Evolutionary conservation across 441 rosid genomes (phyloP).

Genomic region (Mallotus repandus): DNA sequence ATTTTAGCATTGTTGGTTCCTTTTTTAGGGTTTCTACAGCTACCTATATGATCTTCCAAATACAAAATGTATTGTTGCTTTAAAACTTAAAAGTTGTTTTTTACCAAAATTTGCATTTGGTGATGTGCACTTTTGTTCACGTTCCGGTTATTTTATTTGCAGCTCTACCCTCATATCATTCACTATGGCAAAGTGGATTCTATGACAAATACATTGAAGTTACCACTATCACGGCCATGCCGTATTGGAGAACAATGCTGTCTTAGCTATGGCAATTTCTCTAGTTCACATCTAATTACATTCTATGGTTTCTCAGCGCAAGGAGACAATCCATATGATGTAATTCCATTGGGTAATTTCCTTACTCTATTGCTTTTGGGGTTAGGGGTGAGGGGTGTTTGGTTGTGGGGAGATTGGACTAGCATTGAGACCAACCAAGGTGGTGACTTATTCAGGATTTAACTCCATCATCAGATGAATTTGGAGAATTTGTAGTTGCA

Average conservation of each 20-base stretch:
- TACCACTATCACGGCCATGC: slow-evolving; percentile 76
- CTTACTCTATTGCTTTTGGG: not conserved
- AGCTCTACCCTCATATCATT: slow-evolving; percentile 74
- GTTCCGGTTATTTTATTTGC: slow-evolving; percentile 23
- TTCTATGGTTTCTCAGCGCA: slow-evolving; percentile 84
- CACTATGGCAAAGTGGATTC: slow-evolving; percentile 79
- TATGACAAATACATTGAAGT: slow-evolving; percentile 60
- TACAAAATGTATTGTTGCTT: not conserved
- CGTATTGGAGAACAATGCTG: slow-evolving; percentile 71
- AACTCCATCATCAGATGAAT: not conserved
- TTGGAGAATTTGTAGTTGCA: not conserved
- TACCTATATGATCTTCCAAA: not conserved
- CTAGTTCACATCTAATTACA: slow-evolving; percentile 76
- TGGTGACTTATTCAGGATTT: not conserved
- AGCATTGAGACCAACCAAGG: not conserved
- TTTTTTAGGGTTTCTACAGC: not conserved
- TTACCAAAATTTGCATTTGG: not conserved
- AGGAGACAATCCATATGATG: slow-evolving; percentile 80
- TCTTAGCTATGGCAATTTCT: slow-evolving; percentile 84
- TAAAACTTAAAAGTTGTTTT: not conserved
- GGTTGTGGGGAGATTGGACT: not conserved
- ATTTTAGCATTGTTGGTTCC: not conserved
- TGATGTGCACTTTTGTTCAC: slow-evolving; percentile 1
- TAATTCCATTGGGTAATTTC: slow-evolving; percentile 73
- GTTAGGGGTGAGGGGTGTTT: no score